Conservation (phyloP, 1,284 basidiomycete species). For the Boletus sp. region DNA sequence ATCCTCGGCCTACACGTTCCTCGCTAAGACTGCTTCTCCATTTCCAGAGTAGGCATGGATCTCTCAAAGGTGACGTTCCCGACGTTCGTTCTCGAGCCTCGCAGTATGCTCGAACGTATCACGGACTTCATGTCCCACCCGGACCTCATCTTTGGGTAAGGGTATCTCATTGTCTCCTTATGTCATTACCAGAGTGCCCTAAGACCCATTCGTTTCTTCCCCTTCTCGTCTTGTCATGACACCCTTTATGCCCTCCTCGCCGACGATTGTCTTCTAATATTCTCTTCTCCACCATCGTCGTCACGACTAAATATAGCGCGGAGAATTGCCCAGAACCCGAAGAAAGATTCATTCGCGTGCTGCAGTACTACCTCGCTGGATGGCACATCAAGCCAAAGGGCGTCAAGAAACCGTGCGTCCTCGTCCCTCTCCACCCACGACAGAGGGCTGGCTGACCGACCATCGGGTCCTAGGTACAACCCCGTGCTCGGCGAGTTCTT, state of each 20-base stretch:
- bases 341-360: slow-evolving; percentile 87
- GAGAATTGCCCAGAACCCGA: slow-evolving; percentile 76
- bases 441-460: not conserved
- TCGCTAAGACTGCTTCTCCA: slow-evolving; percentile 6
- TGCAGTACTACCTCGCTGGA: slow-evolving; percentile 95
- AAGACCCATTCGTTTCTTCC: slow-evolving; percentile 15
- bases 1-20: not conserved
- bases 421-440: not conserved
- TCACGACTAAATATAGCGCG: slow-evolving; percentile 40
- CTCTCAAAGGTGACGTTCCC: slow-evolving; percentile 90
- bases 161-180: slow-evolving; percentile 22
- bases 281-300: not conserved
- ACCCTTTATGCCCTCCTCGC: not conserved
- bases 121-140: slow-evolving; percentile 99
- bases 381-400: slow-evolving; percentile 99
- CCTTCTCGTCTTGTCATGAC: not conserved
- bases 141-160: slow-evolving; percentile 93
- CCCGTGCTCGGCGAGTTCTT: slow-evolving; percentile 98
- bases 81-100: slow-evolving; percentile 91
- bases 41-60: slow-evolving; percentile 86
- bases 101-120: slow-evolving; percentile 92
- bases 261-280: not conserved
- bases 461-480: slow-evolving; percentile 68
- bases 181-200: slow-evolving; percentile 18
- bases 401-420: slow-evolving; percentile 93